A percentile compares a stretch with the other conserved stretches of the same genome.
phyloP scores from a whole-genome alignment of 805 yeast species.

The Wickerhamomyces mucosus region DNA sequence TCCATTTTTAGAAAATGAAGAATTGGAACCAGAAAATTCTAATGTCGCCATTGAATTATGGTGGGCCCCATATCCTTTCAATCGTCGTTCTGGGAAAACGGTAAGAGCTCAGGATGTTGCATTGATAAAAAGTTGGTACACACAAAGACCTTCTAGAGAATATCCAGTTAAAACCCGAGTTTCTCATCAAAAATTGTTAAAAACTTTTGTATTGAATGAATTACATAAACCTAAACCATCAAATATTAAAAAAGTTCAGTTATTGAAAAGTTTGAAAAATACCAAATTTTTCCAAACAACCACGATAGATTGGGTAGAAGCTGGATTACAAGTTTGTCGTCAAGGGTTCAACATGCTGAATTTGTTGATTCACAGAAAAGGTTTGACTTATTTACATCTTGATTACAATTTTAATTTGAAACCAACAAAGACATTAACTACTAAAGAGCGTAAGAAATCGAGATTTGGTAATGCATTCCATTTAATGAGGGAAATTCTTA shows the following conservation, averaged over 20 bases:
- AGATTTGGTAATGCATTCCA: constrained; percentile 97
- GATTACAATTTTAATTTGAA: constrained; percentile 94
- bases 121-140: constrained; percentile 72
- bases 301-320: constrained; percentile 96
- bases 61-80: constrained; percentile 82
- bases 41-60: constrained; percentile 57
- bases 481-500: constrained; percentile 77
- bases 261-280: constrained; percentile 55
- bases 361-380: constrained; percentile 79
- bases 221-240: constrained; percentile 40
- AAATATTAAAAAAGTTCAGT: constrained; percentile 40
- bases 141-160: constrained; percentile 50
- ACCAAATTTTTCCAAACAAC: constrained; percentile 92
- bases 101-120: constrained; percentile 88
- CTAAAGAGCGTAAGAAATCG: constrained; percentile 92
- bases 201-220: constrained; percentile 62
- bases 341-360: constrained; percentile 95
- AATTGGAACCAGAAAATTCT: constrained; percentile 35
- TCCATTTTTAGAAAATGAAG: constrained; percentile 43
- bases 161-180: constrained; percentile 72
- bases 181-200: constrained; percentile 85
- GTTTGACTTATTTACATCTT: constrained; percentile 83
- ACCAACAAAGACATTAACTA: constrained; percentile 92
- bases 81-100: constrained; percentile 59
- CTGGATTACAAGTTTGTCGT: constrained; percentile 85